Base-by-base conservation (phyloP, 2,329 filamentous ascomycete genomes). In the Xylaria sp. region DNA sequence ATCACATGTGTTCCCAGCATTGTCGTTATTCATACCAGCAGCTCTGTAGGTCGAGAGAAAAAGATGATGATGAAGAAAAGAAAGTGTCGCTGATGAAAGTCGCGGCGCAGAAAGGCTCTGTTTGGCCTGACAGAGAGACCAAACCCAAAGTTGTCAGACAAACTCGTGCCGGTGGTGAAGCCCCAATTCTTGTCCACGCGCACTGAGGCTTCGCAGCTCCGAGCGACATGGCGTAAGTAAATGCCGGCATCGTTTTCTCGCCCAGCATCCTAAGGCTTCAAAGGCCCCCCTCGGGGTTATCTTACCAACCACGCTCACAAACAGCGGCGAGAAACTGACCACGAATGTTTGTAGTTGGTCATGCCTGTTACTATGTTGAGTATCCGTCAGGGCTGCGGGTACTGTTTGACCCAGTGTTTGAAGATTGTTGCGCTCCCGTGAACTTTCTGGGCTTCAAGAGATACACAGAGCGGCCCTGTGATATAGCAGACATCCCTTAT, bases 361-460 rank as follows among this genome's bases (percentile, higher is more conserved):
- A 98, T 80, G 94, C 95, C 3, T 97, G 94, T 83, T 97, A 94
- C 83, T 94, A 93, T 76, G 89, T 97, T 74, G 95, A 98, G 80
- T 98, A 94, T 76, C 94, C 94, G 1, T 87, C 88, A 15, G 95
- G 95, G 0, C 84, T 98, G 63, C 90, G 95, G 64, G 93, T 97
- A 3, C 88, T 98, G 3, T 98, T 97, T 79, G 95, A 98, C 77
- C 95, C 95, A 1, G 94, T 98, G 41, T 97, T 98, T 74, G 93
- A 95, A 78, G 89, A 94, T 71, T 90, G 93, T 75, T 98, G 95
- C 82, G 90, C 91, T 37, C 95, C 95, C 0, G 85, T 95, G 74
- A 85, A 84, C 46, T 90, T 89, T 73, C 76, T 92, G 65, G 89
- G 89, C 0, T 92, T 94, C 1, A 92, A 92, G 81, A 87, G 95